phyloP scores from a whole-genome alignment of 257 asterid genomes.

The Solanum peruvianum region DNA sequence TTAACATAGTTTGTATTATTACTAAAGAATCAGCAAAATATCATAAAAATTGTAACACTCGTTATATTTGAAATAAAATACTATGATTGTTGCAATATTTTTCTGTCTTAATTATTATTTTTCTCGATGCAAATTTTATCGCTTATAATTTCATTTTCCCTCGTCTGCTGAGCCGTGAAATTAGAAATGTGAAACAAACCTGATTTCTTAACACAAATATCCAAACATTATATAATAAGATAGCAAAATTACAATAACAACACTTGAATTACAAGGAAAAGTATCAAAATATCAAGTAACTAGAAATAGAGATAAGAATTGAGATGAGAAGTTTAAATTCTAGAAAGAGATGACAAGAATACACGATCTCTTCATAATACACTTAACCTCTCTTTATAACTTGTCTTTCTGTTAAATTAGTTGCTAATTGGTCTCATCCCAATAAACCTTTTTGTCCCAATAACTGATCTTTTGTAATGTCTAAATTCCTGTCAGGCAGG shows the following conservation, averaged over 20 bases:
- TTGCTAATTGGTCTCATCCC: not conserved
- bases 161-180: not conserved
- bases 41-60: not conserved
- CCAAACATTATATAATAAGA: too few relatives aligned
- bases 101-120: not conserved
- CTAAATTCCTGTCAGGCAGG: too few relatives aligned
- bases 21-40: not conserved
- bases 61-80: not conserved
- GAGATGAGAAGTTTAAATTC: too few relatives aligned
- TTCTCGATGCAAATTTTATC: not conserved
- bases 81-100: not conserved
- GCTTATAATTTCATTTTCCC: not conserved
- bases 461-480: too few relatives aligned
- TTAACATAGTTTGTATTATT: not conserved
- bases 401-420: not conserved
- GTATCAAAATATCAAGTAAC: too few relatives aligned
- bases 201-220: too few relatives aligned
- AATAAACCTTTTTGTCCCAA: not conserved
- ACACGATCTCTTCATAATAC: too few relatives aligned
- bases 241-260: too few relatives aligned
- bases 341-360: too few relatives aligned
- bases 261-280: too few relatives aligned
- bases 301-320: too few relatives aligned
- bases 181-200: not conserved
- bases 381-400: not conserved